Evolutionary conservation across 1,284 basidiomycete species (phyloP).

Genomic region (Cyathus pygmaeus): DNA sequence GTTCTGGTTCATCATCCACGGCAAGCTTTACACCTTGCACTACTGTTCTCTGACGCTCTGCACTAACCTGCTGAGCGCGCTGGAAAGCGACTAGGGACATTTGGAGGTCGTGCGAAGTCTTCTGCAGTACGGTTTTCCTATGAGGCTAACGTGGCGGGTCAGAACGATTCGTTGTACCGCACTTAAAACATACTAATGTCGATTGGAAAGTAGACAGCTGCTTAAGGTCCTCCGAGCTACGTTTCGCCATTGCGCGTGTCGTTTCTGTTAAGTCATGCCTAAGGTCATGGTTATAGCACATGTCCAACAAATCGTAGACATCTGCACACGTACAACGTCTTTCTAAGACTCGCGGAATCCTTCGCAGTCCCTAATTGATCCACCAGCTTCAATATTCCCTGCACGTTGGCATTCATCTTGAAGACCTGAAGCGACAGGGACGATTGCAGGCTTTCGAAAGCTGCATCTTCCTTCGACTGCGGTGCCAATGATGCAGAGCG

Average conservation of each 20-base stretch:
- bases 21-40: conserved; percentile 85
- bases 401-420: conserved; percentile 98
- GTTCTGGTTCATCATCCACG: conserved; percentile 70
- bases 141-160: conserved; percentile 59
- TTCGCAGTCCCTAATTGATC: conserved; percentile 87
- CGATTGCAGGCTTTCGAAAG: conserved; percentile 84
- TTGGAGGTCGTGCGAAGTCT: conserved; percentile 94
- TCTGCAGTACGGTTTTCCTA: conserved; percentile 83
- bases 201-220: conserved; percentile 78
- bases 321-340: conserved; percentile 71
- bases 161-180: background rate
- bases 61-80: conserved; percentile 89
- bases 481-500: conserved; percentile 53
- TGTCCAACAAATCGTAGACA: conserved; percentile 6
- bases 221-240: conserved; percentile 93
- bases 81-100: conserved; percentile 92
- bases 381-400: conserved; percentile 92
- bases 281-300: background rate
- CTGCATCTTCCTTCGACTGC: conserved; percentile 72
- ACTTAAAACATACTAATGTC: conserved; percentile 59
- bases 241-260: conserved; percentile 93
- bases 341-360: conserved; percentile 81
- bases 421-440: conserved; percentile 95
- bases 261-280: conserved; percentile 92
- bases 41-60: conserved; percentile 85